phyloP scores from a whole-genome alignment of 306 rosid genomes.

The Glycine tomentella region DNA sequence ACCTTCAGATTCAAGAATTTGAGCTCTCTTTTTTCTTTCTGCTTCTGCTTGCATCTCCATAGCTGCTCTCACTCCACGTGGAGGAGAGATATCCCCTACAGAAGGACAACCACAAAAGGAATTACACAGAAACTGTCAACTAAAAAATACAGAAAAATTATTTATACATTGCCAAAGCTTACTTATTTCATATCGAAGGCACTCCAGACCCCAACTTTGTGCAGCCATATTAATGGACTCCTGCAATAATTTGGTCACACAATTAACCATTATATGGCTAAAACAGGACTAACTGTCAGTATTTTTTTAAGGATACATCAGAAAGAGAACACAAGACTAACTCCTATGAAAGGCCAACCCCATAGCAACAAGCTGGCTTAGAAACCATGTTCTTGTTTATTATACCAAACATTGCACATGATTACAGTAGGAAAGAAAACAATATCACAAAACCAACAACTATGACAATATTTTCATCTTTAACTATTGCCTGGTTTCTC shows the following conservation, averaged over 20 bases:
- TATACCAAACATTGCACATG: slow-evolving; percentile 18
- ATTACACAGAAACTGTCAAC: slow-evolving; percentile 7
- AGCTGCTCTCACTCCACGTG: slow-evolving; percentile 92
- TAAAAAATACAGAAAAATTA: slow-evolving; percentile 1
- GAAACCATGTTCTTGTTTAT: background rate
- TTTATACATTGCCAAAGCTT: slow-evolving; percentile 46
- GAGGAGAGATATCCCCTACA: slow-evolving; percentile 97
- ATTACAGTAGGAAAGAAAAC: slow-evolving; percentile 3
- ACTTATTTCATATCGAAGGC: slow-evolving; percentile 98
- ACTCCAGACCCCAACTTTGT: slow-evolving; percentile 88
- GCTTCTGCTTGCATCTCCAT: slow-evolving; percentile 99
- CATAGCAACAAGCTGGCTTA: slow-evolving; percentile 11
- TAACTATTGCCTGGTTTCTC: background rate
- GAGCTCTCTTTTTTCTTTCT: slow-evolving; percentile 96
- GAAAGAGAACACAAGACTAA: slow-evolving; percentile 29
- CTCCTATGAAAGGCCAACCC: slow-evolving; percentile 2
- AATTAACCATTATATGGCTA: slow-evolving; percentile 28
- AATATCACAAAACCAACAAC: slow-evolving; percentile 23
- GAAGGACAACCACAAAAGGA: slow-evolving; percentile 41
- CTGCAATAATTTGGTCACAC: slow-evolving; percentile 60
- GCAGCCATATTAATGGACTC: slow-evolving; percentile 89
- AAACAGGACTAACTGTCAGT: background rate
- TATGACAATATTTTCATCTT: background rate
- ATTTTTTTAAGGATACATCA: slow-evolving; percentile 5
- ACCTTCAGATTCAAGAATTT: slow-evolving; percentile 98